phyloP scores from a whole-genome alignment of 768 basidiomycete species.

The Pisolithus microcarpus region DNA sequence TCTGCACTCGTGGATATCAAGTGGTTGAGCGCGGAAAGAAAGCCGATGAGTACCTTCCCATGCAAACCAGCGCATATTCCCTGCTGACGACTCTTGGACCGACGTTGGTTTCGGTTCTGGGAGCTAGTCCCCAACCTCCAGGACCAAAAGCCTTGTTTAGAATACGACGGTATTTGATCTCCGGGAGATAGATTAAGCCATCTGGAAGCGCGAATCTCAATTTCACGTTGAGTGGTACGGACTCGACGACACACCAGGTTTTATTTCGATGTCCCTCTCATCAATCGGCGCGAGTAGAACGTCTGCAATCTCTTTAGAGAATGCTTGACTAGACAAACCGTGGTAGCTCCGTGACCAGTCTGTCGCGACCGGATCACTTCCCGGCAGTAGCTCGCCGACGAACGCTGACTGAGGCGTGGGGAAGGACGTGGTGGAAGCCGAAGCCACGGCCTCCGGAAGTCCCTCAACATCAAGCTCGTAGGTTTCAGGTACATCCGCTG shows the following conservation, averaged over 20 bases:
- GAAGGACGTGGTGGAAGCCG: constrained; percentile 9
- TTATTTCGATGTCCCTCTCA: constrained; percentile 80
- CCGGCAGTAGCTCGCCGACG: constrained; percentile 22
- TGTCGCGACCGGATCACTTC: constrained; percentile 25
- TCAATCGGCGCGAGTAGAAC: constrained; percentile 69
- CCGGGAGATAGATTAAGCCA: constrained; percentile 89
- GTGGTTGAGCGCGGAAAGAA: background rate
- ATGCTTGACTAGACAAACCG: constrained; percentile 73
- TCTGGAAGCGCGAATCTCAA: constrained; percentile 38
- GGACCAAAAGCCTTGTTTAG: constrained; percentile 93
- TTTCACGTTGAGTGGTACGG: too few species aligned
- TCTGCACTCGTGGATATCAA: constrained; percentile 31
- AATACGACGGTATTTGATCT: constrained; percentile 92
- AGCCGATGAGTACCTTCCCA: constrained; percentile 59
- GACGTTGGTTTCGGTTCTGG: constrained; percentile 86
- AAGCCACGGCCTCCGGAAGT: constrained; percentile 9
- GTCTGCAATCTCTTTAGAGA: constrained; percentile 66
- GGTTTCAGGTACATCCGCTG: constrained; percentile 13
- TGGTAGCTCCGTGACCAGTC: constrained; percentile 90
- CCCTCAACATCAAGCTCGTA: constrained; percentile 10
- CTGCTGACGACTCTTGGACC: constrained; percentile 81
- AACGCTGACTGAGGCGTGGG: constrained; percentile 17
- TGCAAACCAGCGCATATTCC: constrained; percentile 91
- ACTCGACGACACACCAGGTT: constrained; percentile 60
- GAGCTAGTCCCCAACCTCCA: constrained; percentile 95